Evolutionary conservation across 441 rosid genomes (phyloP), one percentile per base, ranked within the genome.

Genomic region (Adansonia gregorii): DNA sequence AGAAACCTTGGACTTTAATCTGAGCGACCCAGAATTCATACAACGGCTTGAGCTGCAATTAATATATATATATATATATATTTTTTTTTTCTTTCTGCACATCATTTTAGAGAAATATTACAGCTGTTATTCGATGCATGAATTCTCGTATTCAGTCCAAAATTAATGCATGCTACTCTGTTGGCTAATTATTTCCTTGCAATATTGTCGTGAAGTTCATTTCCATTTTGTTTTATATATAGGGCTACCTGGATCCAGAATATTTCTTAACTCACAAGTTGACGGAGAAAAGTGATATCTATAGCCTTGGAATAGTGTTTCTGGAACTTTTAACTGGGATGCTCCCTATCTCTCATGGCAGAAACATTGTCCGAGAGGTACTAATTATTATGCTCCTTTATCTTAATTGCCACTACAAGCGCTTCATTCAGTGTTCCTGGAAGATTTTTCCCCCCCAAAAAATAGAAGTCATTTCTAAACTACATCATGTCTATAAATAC

Each of bases 171-270:
- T 2, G 10, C 24, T n/a, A 20, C 60, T 55, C 19, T 55, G 12
- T 20, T 58, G 31, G 63, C 31, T 19, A 1, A 8, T 56, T 56
- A 20, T 20, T n/a, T 59, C 64, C 35, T 8, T 59, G 11, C 10
- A 59, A 8, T 22, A 24, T 11, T 10, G 7, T 55, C 9, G 0
- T 60, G 41, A 60, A 24, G 20, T 22, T 69, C 20, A 69, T 27
- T 71, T 52, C 46, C 74, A 71, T 43, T 59, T 19, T 24, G 71
- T 48, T 74, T 55, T 45, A 51, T 64, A 51, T 14, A 80, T 87
- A 92, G 99, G 98, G 99, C 64, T 92, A 93, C 81, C 91, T 91
- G 49, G 99, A 95, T 85, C 98, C 98, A 19, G 97, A 95, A 79
- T 93, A 95, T 81, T 93, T 95, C 79, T 81, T 93, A 83, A 95